These are phyloP conservation scores for Serendipita sp. DNA, from an alignment of 1,284 basidiomycete species.

Conservation along the genomic window DNA sequence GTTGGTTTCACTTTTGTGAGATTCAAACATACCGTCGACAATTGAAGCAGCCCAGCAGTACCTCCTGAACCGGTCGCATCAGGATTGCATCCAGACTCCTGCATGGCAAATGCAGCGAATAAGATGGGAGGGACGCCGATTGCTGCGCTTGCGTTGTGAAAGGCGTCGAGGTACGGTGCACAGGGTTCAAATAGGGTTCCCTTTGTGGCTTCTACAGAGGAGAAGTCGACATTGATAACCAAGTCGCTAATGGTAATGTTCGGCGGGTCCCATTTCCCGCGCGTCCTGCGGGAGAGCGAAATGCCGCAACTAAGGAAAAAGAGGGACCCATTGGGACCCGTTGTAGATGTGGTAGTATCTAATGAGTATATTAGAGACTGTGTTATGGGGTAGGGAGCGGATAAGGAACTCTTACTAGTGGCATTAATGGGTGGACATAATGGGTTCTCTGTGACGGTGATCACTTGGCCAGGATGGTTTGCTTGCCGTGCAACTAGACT, in stretches of 20 bases:
- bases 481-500: not conserved
- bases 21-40: not conserved
- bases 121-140: conserved; percentile 51
- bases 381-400: not conserved
- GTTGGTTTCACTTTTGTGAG: too few species aligned
- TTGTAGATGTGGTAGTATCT: not conserved
- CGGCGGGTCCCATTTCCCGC: conserved; percentile 50
- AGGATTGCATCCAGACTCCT: conserved; percentile 61
- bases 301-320: not conserved
- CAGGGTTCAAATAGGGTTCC: conserved; percentile 54
- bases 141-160: conserved; percentile 47
- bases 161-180: conserved; percentile 35
- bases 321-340: not conserved
- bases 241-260: conserved; percentile 37
- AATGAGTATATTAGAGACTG: not conserved
- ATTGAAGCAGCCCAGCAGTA: conserved; percentile 47
- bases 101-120: conserved; percentile 74
- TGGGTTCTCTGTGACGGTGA: not conserved
- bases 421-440: not conserved
- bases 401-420: not conserved
- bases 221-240: conserved; percentile 37
- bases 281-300: not conserved
- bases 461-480: not conserved
- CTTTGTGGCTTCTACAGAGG: conserved; percentile 29
- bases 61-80: conserved; percentile 56